Evolutionary conservation across 2,329 filamentous ascomycete species (phyloP).

Genomic region (Ophiostoma perfectum): DNA sequence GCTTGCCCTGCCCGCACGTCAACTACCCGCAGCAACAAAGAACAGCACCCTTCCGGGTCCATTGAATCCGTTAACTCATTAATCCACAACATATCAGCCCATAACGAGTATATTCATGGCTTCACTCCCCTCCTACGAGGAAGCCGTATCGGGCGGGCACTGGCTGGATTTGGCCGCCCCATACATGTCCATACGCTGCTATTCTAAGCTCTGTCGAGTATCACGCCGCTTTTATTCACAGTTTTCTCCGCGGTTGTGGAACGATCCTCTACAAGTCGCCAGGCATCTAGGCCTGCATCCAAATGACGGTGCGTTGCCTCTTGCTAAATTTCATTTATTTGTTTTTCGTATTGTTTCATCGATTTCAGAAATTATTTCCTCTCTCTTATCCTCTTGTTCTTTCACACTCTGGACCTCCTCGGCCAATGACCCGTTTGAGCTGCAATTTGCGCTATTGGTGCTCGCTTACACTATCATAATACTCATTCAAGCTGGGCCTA

Average conservation of each 20-base stretch:
- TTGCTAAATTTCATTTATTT: conserved; percentile 14
- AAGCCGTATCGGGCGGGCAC: conserved; percentile 43
- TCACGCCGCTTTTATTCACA: conserved; percentile 42
- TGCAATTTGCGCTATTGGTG: neutral
- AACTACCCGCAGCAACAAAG: conserved; percentile 7
- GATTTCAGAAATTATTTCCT: neutral
- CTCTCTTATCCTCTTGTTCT: neutral
- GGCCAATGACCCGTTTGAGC: neutral
- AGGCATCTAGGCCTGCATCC: conserved; percentile 40
- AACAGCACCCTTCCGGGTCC: conserved; percentile 31
- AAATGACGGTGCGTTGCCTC: conserved; percentile 29
- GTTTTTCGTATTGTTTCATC: neutral
- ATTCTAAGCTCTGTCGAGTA: conserved; percentile 45
- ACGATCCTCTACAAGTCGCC: conserved; percentile 41
- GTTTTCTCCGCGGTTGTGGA: conserved; percentile 51
- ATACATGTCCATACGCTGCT: conserved; percentile 40
- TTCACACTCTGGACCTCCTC: neutral
- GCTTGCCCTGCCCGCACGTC: neutral
- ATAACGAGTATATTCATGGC: neutral
- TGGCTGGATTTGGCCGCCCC: conserved; percentile 47
- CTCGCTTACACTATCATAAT: neutral
- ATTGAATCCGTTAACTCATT: neutral
- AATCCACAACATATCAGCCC: neutral
- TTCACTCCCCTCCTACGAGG: conserved; percentile 39
- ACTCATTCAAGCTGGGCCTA: neutral